These are phyloP conservation scores for Botryotinia calthae DNA, from an alignment of 2,329 filamentous ascomycete genomes.

Conservation along the genomic window DNA sequence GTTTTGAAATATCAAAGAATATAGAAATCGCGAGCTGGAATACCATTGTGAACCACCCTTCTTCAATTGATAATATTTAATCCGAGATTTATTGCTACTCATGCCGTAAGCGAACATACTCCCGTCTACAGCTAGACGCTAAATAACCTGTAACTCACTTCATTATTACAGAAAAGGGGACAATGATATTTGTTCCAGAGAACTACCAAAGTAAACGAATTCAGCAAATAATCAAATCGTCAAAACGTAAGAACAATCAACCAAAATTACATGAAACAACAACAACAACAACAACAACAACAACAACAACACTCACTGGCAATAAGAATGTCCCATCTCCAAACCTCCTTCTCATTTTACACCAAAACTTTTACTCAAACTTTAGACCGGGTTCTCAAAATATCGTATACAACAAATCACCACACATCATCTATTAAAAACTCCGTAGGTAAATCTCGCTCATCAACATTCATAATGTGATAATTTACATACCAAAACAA, in stretches of 20 bases:
- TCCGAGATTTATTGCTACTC: not conserved
- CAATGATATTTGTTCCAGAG: not conserved
- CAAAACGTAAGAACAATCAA: not conserved
- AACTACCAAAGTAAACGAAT: not conserved
- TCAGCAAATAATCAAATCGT: not conserved
- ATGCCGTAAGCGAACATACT: not conserved
- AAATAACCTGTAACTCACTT: not conserved
- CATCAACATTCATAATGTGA: fast-evolving
- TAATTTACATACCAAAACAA: not conserved
- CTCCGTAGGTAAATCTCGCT: not conserved
- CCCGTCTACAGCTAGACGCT: not conserved
- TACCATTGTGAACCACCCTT: not conserved
- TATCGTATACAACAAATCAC: no score
- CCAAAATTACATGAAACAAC: not conserved
- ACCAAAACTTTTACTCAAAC: not conserved
- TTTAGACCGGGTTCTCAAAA: not conserved
- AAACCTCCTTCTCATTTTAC: not conserved
- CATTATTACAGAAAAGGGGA: not conserved
- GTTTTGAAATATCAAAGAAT: not conserved
- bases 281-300: not conserved
- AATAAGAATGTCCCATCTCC: not conserved
- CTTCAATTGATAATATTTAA: not conserved
- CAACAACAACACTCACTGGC: not conserved
- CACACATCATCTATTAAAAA: fast-evolving
- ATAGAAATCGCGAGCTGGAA: not conserved